A percentile compares a stretch with the other conserved stretches of the same genome.
Conservation (phyloP, 2,329 filamentous ascomycete genomes). For the Ophioceras dolichostomum region DNA sequence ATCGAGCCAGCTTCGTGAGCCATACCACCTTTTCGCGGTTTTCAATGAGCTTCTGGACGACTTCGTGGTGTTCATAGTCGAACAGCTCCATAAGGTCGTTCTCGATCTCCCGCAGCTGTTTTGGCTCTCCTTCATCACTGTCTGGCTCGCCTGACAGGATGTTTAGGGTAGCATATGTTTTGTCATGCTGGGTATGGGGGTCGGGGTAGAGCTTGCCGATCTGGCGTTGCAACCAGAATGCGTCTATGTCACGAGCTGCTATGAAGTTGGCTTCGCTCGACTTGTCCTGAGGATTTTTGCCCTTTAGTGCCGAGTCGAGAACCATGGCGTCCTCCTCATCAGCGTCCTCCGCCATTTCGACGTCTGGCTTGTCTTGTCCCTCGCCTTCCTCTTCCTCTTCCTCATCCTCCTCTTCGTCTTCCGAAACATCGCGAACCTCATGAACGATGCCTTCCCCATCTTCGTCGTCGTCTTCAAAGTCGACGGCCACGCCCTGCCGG, state of each 20-base stretch:
- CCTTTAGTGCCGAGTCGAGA: slow-evolving; percentile 54
- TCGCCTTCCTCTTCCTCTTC: slow-evolving; percentile 64
- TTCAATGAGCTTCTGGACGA: slow-evolving; percentile 80
- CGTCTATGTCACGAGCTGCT: slow-evolving; percentile 82
- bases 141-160: slow-evolving; percentile 69
- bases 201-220: slow-evolving; percentile 83
- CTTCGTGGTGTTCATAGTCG: slow-evolving; percentile 89
- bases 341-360: slow-evolving; percentile 35
- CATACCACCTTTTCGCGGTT: slow-evolving; percentile 94
- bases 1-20: slow-evolving; percentile 77
- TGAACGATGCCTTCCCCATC: slow-evolving; percentile 65
- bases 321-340: slow-evolving; percentile 67
- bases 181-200: slow-evolving; percentile 85
- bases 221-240: slow-evolving; percentile 92
- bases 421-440: slow-evolving; percentile 80
- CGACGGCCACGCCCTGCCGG: slow-evolving; percentile 90
- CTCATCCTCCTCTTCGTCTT: slow-evolving; percentile 60
- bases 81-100: slow-evolving; percentile 98
- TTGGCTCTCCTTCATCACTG: slow-evolving; percentile 63
- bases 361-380: slow-evolving; percentile 43
- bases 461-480: slow-evolving; percentile 88
- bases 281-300: slow-evolving; percentile 31
- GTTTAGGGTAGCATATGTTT: slow-evolving; percentile 72
- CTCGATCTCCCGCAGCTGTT: slow-evolving; percentile 81
- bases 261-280: slow-evolving; percentile 50